These are phyloP conservation scores for Luffa aegyptiaca DNA, from an alignment of 306 rosid genomes.

Conservation along the genomic window DNA sequence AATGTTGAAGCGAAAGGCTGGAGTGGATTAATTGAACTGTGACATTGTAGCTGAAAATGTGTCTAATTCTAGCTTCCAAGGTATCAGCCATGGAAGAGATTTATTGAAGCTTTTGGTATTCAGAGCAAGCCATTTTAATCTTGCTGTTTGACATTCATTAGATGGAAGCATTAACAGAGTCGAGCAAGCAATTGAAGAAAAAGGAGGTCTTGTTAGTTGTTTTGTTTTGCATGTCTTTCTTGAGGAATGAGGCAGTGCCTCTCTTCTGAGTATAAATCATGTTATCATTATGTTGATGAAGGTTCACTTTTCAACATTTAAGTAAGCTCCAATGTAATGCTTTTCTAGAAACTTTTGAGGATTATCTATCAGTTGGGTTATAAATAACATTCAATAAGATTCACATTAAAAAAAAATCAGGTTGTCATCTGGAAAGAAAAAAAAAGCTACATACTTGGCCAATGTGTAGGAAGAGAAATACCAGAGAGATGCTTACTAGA, in stretches of 20 bases:
- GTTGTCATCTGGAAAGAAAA: too few species aligned
- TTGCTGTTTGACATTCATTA: background rate
- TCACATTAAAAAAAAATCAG: too few species aligned
- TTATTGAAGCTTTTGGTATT: background rate
- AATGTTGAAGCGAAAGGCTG: constrained; percentile 62
- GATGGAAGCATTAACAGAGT: background rate
- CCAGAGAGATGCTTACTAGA: too few species aligned
- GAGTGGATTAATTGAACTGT: background rate
- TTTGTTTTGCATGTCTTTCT: background rate
- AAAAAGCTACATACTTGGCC: too few species aligned
- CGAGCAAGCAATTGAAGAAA: background rate
- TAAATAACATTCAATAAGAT: too few species aligned
- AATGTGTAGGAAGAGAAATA: too few species aligned
- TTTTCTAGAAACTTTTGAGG: background rate
- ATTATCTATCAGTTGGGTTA: background rate
- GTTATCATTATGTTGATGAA: background rate
- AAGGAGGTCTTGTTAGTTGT: background rate
- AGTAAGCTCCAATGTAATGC: background rate
- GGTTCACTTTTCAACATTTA: background rate
- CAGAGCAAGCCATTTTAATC: background rate
- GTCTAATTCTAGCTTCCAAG: background rate
- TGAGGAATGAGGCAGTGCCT: background rate
- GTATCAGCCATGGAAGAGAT: background rate
- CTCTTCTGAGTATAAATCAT: background rate
- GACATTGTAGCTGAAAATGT: background rate